Evolutionary conservation across 164 flowering plant genomes (phyloP).

Genomic region (Vitis labrusca): DNA sequence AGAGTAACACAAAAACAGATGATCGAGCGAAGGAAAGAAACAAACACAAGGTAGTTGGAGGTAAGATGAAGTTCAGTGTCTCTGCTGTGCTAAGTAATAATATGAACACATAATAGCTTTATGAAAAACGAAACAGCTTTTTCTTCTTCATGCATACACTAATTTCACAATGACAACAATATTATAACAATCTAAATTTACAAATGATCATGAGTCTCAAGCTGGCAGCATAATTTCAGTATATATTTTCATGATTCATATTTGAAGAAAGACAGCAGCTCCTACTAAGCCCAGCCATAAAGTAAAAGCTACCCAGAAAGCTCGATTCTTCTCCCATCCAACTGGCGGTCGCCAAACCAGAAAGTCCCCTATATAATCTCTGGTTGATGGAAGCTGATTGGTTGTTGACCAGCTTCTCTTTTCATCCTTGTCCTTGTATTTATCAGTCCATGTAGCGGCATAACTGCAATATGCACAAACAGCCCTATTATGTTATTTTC

Average conservation of each 20-base stretch:
- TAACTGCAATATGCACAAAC: conserved; percentile 42
- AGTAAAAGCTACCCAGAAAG: conserved; percentile 60
- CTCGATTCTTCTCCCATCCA: conserved; percentile 57
- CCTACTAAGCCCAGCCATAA: conserved; percentile 70
- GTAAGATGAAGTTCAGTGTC: no score
- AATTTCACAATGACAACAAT: conserved; percentile 3
- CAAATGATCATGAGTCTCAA: neutral
- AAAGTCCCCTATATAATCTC: conserved; percentile 60
- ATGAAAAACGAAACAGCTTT: neutral
- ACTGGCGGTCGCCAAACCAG: conserved; percentile 67
- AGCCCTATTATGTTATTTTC: neutral
- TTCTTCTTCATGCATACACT: conserved; percentile 2
- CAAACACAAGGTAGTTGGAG: no score
- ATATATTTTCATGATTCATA: conserved; percentile 18
- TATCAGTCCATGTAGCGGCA: conserved; percentile 78
- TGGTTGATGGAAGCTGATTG: conserved; percentile 61
- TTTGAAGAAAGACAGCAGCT: conserved; percentile 59
- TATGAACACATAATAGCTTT: neutral
- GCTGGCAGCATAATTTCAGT: neutral
- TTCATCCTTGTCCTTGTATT: conserved; percentile 51
- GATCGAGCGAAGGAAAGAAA: no score
- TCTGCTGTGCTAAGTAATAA: neutral
- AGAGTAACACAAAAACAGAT: no score
- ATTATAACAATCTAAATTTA: neutral
- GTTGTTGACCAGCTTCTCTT: conserved; percentile 38